phyloP scores from a whole-genome alignment of 1,139 yeast genomes.

The Kodamaea ohmeri region DNA sequence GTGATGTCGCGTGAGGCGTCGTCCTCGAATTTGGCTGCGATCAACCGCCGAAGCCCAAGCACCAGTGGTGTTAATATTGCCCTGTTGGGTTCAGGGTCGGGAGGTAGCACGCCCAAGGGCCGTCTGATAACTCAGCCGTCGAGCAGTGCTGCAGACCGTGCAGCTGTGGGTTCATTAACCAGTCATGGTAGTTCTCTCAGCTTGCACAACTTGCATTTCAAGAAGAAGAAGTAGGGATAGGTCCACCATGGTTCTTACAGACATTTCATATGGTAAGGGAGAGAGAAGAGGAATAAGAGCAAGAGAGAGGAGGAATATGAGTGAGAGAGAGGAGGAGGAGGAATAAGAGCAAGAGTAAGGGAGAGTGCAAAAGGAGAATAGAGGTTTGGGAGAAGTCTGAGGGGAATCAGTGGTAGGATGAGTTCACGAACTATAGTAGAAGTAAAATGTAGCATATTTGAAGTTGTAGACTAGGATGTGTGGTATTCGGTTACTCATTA shows the following conservation, averaged over 20 bases:
- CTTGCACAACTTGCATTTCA: slow-evolving; percentile 17
- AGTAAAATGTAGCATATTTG: no score
- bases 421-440: no score
- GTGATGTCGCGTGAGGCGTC: slow-evolving; percentile 30
- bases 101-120: slow-evolving; percentile 9
- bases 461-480: no score
- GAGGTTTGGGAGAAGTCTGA: no score
- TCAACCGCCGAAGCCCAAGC: slow-evolving; percentile 10
- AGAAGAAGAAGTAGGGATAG: slow-evolving; percentile 16
- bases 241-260: no score
- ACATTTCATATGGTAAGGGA: slow-evolving; percentile 1
- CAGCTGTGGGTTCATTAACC: slow-evolving; percentile 17
- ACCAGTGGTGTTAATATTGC: slow-evolving; percentile 10
- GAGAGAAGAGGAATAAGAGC: slow-evolving; percentile 4
- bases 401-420: no score
- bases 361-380: neutral
- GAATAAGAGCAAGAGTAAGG: neutral
- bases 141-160: slow-evolving; percentile 35
- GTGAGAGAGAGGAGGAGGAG: neutral
- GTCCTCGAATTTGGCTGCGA: slow-evolving; percentile 20
- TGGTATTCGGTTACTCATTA: no score
- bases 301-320: neutral
- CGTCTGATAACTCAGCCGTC: slow-evolving; percentile 24
- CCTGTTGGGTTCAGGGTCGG: neutral
- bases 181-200: slow-evolving; percentile 16